These are phyloP conservation scores for Asclepias syriaca DNA, from an alignment of 257 asterid genomes.

Conservation along the genomic window DNA sequence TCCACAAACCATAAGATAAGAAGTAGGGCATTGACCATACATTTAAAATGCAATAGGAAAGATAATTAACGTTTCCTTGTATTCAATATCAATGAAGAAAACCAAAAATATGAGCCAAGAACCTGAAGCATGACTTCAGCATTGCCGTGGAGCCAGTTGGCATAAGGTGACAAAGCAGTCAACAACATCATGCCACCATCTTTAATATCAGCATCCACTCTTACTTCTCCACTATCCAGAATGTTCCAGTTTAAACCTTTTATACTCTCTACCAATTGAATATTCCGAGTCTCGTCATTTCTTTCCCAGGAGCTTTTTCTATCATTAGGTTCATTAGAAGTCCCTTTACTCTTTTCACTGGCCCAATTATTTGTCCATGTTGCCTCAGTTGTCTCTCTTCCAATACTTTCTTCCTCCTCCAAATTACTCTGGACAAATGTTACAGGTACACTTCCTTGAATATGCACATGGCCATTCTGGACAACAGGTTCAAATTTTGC, in stretches of 20 bases:
- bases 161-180: constrained; percentile 95
- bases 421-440: constrained; percentile 58
- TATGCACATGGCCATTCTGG: constrained; percentile 84
- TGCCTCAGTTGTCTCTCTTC: constrained; percentile 62
- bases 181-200: constrained; percentile 98
- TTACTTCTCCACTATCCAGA: constrained; percentile 92
- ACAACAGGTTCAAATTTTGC: constrained; percentile 90
- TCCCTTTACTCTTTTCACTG: constrained; percentile 49
- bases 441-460: constrained; percentile 95
- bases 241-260: constrained; percentile 93
- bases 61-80: neutral
- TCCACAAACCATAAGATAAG: constrained; percentile 14
- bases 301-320: constrained; percentile 70
- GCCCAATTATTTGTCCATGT: constrained; percentile 76
- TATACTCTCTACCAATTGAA: constrained; percentile 86
- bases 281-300: constrained; percentile 83
- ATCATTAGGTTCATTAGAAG: constrained; percentile 64
- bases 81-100: neutral
- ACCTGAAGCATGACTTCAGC: constrained; percentile 99
- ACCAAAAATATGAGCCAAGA: constrained; percentile 15
- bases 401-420: constrained; percentile 60
- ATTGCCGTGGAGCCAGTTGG: constrained; percentile 96
- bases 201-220: constrained; percentile 94
- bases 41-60: neutral
- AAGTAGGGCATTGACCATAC: neutral